Evolutionary conservation across 2,329 filamentous ascomycete genomes (phyloP).

Genomic region (Xylariaceae sp.): DNA sequence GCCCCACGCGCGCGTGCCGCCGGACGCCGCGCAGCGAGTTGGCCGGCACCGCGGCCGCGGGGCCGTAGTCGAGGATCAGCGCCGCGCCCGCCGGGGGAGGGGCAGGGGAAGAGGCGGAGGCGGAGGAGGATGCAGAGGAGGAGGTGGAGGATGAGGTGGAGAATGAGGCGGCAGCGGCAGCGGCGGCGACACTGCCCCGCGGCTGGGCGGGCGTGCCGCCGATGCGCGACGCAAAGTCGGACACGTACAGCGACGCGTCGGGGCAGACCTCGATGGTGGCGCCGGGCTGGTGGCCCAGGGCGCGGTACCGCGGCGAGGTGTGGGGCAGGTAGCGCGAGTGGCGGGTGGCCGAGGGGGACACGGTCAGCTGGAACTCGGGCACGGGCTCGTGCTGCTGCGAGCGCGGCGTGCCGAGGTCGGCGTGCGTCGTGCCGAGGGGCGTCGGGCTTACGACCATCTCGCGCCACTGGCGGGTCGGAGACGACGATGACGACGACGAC

Average conservation of each 20-base stretch:
- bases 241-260: constrained; percentile 70
- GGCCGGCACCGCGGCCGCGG: constrained; percentile 65
- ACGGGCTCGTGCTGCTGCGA: constrained; percentile 44
- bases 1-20: constrained; percentile 66
- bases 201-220: constrained; percentile 53
- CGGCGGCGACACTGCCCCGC: no score
- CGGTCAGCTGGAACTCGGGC: constrained; percentile 81
- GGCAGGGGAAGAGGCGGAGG: no score
- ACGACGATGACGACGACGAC: constrained; percentile 27
- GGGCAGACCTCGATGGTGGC: constrained; percentile 86
- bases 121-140: no score
- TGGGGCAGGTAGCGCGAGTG: constrained; percentile 81
- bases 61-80: constrained; percentile 93
- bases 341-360: constrained; percentile 67
- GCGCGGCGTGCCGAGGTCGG: constrained; percentile 45
- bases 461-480: constrained; percentile 58
- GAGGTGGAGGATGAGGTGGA: no score
- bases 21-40: constrained; percentile 89
- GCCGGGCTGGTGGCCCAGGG: constrained; percentile 57
- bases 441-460: constrained; percentile 72
- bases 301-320: constrained; percentile 69
- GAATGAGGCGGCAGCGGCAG: no score
- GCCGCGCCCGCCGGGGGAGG: constrained; percentile 68
- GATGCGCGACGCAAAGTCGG: constrained; percentile 78
- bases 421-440: constrained; percentile 45